These are phyloP conservation scores for Parsonsia alboflavescens DNA, from an alignment of 257 asterid species.

Conservation along the genomic window DNA sequence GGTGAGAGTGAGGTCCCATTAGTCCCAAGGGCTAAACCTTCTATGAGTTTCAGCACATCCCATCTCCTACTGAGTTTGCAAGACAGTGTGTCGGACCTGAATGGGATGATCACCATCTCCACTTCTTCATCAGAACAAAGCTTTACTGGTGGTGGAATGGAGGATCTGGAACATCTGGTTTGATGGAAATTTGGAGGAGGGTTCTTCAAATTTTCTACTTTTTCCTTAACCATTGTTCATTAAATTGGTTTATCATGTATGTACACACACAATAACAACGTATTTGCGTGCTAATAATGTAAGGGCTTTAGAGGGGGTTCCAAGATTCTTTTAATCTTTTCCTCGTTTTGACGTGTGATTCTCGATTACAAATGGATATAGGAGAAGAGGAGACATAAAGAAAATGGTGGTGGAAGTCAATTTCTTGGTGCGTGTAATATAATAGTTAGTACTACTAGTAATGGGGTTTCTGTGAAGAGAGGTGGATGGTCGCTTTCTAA, in stretches of 20 bases:
- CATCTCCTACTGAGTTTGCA: constrained; percentile 58
- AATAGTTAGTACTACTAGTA: neutral
- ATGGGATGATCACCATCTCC: constrained; percentile 57
- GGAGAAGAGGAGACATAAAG: constrained; percentile 7
- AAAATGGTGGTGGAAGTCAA: constrained; percentile 23
- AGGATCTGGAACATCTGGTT: constrained; percentile 9
- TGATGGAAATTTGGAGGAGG: constrained; percentile 4
- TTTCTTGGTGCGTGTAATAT: constrained; percentile 20
- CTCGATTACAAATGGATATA: neutral
- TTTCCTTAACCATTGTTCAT: constrained; percentile 23
- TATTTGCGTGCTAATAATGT: constrained; percentile 7
- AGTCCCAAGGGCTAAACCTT: constrained; percentile 63
- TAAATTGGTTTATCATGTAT: constrained; percentile 26
- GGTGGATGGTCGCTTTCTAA: constrained; percentile 34
- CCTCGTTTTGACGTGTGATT: neutral
- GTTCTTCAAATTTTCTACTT: neutral
- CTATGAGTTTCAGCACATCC: constrained; percentile 63
- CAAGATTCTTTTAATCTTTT: neutral
- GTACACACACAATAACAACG: constrained; percentile 15
- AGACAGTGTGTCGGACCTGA: constrained; percentile 72
- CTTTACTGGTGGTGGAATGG: constrained; percentile 34
- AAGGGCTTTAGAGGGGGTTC: neutral
- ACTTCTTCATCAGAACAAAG: constrained; percentile 58
- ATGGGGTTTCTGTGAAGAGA: constrained; percentile 12
- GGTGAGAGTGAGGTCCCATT: constrained; percentile 66